Evolutionary conservation across 1,284 basidiomycete genomes (phyloP).

Genomic region (Heterobasidion annosum): DNA sequence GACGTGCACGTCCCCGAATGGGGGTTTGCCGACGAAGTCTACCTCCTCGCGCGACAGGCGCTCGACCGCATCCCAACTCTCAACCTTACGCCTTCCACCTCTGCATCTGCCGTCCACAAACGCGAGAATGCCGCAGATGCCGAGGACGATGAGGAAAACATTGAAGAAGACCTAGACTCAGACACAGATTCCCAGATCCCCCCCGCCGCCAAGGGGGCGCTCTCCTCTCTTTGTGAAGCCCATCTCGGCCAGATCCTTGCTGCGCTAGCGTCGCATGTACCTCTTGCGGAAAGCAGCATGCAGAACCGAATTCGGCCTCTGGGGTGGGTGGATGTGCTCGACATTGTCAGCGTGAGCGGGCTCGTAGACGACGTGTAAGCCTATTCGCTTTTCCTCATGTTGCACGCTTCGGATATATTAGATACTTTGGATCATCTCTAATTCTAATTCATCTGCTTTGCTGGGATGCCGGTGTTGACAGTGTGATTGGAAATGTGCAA

Average conservation of each 20-base stretch:
- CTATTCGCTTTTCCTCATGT: background rate
- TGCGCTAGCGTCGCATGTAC: constrained; percentile 34
- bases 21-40: constrained; percentile 50
- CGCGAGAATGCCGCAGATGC: constrained; percentile 1
- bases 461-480: constrained; percentile 12
- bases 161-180: background rate
- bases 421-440: background rate
- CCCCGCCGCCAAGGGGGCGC: constrained; percentile 10
- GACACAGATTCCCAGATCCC: constrained; percentile 11
- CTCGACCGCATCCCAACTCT: constrained; percentile 16
- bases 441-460: constrained; percentile 5
- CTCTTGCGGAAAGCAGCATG: constrained; percentile 34
- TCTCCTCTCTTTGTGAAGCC: constrained; percentile 25
- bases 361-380: constrained; percentile 32
- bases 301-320: constrained; percentile 43
- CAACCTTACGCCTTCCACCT: constrained; percentile 20
- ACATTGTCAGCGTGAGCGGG: constrained; percentile 29
- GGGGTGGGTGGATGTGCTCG: constrained; percentile 39
- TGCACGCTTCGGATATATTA: background rate
- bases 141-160: constrained; percentile 17
- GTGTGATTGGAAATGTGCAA: constrained; percentile 27
- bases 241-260: constrained; percentile 37
- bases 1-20: constrained; percentile 53
- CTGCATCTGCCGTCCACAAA: constrained; percentile 4
- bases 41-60: constrained; percentile 25